A percentile compares a stretch with the other conserved stretches of the same genome.
These are phyloP conservation scores for Suillus spraguei DNA, from an alignment of 768 basidiomycete genomes.

Conservation along the genomic window DNA sequence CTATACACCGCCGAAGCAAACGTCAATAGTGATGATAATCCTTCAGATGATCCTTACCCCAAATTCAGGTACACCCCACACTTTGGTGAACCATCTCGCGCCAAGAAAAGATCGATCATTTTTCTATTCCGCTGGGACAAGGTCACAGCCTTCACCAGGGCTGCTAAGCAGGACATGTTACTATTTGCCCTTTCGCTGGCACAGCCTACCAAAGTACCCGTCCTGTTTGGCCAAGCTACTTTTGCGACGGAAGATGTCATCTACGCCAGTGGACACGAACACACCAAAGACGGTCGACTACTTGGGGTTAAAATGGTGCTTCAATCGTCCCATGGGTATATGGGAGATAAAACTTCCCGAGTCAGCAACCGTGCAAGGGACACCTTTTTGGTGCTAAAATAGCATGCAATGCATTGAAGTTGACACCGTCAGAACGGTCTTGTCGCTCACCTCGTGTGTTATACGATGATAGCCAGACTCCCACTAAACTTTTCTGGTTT, in stretches of 20 bases:
- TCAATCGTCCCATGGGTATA: conserved; percentile 59
- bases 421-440: conserved; percentile 47
- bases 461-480: conserved; percentile 21
- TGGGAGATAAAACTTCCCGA: conserved; percentile 47
- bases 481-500: conserved; percentile 49
- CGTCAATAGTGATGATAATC: conserved; percentile 17
- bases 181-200: conserved; percentile 18
- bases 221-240: conserved; percentile 57
- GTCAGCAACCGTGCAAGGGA: conserved; percentile 13
- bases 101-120: conserved; percentile 52
- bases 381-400: conserved; percentile 15
- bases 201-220: conserved; percentile 17
- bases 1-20: conserved; percentile 66
- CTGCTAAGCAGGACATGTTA: conserved; percentile 13
- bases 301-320: conserved; percentile 62
- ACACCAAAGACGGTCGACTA: conserved; percentile 55
- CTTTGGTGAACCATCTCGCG: conserved; percentile 64
- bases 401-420: conserved; percentile 32
- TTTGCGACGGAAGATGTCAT: conserved; percentile 49
- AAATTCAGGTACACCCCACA: conserved; percentile 60
- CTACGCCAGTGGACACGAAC: conserved; percentile 65
- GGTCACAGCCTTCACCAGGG: conserved; percentile 14
- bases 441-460: conserved; percentile 63
- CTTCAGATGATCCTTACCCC: conserved; percentile 29
- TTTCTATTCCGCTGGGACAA: conserved; percentile 56